phyloP scores from a whole-genome alignment of 2,329 filamentous ascomycete species.

The Colletotrichum paranaense region DNA sequence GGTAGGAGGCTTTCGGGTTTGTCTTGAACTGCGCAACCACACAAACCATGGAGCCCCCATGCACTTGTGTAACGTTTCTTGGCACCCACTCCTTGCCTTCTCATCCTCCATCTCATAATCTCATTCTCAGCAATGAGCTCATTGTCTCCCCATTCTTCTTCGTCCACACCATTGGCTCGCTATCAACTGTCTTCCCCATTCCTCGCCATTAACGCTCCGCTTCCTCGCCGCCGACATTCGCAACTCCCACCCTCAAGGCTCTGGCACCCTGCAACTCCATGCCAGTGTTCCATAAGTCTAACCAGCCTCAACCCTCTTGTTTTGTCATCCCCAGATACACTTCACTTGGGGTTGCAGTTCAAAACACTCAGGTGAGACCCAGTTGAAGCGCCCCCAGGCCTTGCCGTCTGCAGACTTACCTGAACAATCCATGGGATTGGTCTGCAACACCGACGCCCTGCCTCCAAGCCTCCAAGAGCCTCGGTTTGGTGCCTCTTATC shows the following conservation, averaged over 20 bases:
- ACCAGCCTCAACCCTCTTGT: background rate
- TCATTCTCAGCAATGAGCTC: constrained; percentile 22
- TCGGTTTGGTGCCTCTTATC: background rate
- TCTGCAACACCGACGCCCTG: background rate
- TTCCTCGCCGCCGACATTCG: constrained; percentile 12
- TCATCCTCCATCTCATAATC: constrained; percentile 24
- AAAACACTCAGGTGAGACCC: background rate
- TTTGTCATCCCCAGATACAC: background rate
- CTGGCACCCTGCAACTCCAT: background rate
- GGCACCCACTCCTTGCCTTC: constrained; percentile 15
- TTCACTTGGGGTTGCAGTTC: background rate
- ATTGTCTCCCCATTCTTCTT: constrained; percentile 17
- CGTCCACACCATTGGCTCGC: constrained; percentile 1
- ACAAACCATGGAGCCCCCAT: constrained; percentile 32
- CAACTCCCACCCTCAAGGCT: background rate
- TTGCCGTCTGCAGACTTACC: background rate
- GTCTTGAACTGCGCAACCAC: constrained; percentile 29
- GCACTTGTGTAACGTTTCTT: constrained; percentile 32
- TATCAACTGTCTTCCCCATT: background rate
- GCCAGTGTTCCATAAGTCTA: background rate
- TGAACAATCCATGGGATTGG: background rate
- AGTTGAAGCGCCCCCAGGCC: background rate
- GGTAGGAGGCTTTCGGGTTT: constrained; percentile 24
- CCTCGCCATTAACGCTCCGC: background rate
- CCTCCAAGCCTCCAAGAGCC: background rate